These are phyloP conservation scores for Andrographis paniculata DNA, from an alignment of 305 asterid genomes.

Conservation along the genomic window DNA sequence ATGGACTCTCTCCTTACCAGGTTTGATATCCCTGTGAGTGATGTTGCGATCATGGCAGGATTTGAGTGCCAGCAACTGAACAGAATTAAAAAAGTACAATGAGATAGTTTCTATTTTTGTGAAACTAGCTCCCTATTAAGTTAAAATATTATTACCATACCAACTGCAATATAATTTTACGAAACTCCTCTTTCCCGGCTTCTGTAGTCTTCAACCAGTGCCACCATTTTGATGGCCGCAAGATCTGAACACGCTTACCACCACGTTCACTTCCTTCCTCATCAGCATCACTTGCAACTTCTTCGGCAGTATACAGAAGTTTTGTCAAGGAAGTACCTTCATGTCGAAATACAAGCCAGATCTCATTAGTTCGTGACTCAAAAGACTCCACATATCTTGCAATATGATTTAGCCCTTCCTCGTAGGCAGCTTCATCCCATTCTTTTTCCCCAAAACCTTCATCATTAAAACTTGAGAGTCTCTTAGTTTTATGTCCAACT, in stretches of 20 bases:
- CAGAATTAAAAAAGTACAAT: slow-evolving; percentile 20
- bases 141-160: slow-evolving; percentile 41
- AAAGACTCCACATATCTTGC: slow-evolving; percentile 96
- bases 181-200: slow-evolving; percentile 87
- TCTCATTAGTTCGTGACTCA: slow-evolving; percentile 85
- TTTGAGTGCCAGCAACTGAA: slow-evolving; percentile 84
- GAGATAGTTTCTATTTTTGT: slow-evolving; percentile 20
- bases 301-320: slow-evolving; percentile 86
- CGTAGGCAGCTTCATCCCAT: slow-evolving; percentile 33
- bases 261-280: slow-evolving; percentile 42
- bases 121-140: no score
- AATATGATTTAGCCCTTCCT: slow-evolving; percentile 85
- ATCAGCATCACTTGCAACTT: slow-evolving; percentile 42
- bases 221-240: slow-evolving; percentile 99
- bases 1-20: slow-evolving; percentile 49
- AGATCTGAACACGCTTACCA: slow-evolving; percentile 65
- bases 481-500: slow-evolving; percentile 28
- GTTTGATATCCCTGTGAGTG: slow-evolving; percentile 97
- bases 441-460: slow-evolving; percentile 25
- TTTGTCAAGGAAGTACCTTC: slow-evolving; percentile 93
- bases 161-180: slow-evolving; percentile 79
- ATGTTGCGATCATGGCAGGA: slow-evolving; percentile 93
- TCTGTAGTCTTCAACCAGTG: slow-evolving; percentile 89
- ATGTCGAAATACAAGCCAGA: slow-evolving; percentile 95
- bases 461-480: slow-evolving; percentile 30